phyloP scores from a whole-genome alignment of 2,329 filamentous ascomycete genomes.

The Ceratocystis smalleyi region DNA sequence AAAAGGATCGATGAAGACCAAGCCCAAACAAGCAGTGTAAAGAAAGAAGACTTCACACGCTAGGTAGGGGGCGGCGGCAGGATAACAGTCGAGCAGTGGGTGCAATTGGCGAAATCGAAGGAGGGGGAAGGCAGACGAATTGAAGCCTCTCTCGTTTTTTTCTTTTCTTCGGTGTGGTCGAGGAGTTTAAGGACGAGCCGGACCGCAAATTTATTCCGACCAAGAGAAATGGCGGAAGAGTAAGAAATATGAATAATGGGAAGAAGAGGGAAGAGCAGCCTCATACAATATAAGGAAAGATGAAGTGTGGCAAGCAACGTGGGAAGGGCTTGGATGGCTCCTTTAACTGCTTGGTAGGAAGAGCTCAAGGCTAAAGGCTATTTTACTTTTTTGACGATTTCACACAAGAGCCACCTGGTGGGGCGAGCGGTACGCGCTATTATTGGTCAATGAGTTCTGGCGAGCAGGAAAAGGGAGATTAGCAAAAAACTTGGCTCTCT shows the following conservation, averaged over 20 bases:
- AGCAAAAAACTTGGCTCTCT: background rate
- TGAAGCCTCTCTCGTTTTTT: background rate
- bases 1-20: background rate
- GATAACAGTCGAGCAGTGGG: background rate
- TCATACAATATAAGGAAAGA: background rate
- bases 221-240: background rate
- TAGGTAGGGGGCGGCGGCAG: background rate
- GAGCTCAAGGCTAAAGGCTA: conserved; percentile 4
- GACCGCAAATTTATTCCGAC: background rate
- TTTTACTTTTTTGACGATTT: conserved; percentile 7
- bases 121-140: background rate
- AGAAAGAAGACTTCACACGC: background rate
- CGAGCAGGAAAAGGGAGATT: conserved; percentile 3
- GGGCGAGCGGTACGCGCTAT: background rate
- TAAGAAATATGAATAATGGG: background rate
- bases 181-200: background rate
- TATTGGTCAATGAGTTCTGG: conserved; percentile 1
- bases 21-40: background rate
- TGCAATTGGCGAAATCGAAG: background rate
- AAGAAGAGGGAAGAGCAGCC: background rate
- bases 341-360: background rate
- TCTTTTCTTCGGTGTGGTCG: background rate
- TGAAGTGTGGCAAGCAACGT: background rate
- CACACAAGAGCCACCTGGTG: background rate
- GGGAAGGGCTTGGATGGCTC: background rate